These are phyloP conservation scores for Beauveria scarabaeidicola DNA, from an alignment of 2,329 filamentous ascomycete genomes.

Conservation along the genomic window DNA sequence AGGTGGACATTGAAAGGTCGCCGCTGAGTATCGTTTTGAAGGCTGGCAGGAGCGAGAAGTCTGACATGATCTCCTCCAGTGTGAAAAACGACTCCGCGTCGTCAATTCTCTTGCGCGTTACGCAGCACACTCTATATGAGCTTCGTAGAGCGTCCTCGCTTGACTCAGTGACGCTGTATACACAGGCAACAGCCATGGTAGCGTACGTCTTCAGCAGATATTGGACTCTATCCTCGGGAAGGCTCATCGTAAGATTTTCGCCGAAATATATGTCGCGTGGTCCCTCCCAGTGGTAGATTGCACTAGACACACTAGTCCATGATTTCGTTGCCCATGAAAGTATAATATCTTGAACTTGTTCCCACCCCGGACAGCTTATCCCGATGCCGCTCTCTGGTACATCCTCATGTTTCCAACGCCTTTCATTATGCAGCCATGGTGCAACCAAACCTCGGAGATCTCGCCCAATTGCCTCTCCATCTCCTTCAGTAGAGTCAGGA, in stretches of 20 bases:
- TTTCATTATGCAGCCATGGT: conserved; percentile 63
- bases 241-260: conserved; percentile 45
- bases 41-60: conserved; percentile 32
- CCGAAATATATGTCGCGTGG: conserved; percentile 62
- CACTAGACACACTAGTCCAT: conserved; percentile 54
- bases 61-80: conserved; percentile 38
- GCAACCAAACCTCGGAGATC: conserved; percentile 61
- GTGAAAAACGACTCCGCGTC: conserved; percentile 50
- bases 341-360: conserved; percentile 61
- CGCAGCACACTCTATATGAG: conserved; percentile 8
- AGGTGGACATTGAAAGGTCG: conserved; percentile 20
- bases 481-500: conserved; percentile 39
- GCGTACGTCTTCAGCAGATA: conserved; percentile 22
- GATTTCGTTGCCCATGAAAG: conserved; percentile 47
- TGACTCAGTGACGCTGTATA: conserved; percentile 3
- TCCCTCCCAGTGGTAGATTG: conserved; percentile 65
- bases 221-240: conserved; percentile 39
- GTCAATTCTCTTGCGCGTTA: conserved; percentile 33
- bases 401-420: conserved; percentile 38
- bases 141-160: conserved; percentile 5
- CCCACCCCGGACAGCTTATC: conserved; percentile 54
- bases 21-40: conserved; percentile 17
- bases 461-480: conserved; percentile 43
- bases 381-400: conserved; percentile 17
- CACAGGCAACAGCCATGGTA: conserved; percentile 14